Percentiles rank a stretch among this genome's conserved stretches.
These are phyloP conservation scores for Pseudophaeomoniella oleicola DNA, from an alignment of 2,329 filamentous ascomycete genomes.

Conservation along the genomic window DNA sequence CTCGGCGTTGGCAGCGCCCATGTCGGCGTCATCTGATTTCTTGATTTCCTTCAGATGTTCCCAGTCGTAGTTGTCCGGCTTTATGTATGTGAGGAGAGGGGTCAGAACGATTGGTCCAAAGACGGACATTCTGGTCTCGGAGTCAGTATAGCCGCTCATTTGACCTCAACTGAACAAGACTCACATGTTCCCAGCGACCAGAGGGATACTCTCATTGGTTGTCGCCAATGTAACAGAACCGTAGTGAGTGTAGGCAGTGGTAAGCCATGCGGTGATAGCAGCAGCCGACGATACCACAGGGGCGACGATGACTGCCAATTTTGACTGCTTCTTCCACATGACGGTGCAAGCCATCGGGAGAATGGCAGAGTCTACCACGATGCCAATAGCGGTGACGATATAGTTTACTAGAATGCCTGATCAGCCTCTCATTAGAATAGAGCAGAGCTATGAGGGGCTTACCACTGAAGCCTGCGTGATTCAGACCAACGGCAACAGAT, in stretches of 20 bases:
- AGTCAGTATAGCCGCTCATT: background rate
- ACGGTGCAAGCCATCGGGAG: slow-evolving; percentile 40
- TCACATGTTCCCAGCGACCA: slow-evolving; percentile 11
- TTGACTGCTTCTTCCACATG: slow-evolving; percentile 36
- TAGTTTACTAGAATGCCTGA: slow-evolving; percentile 9
- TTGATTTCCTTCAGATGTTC: slow-evolving; percentile 7
- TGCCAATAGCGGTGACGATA: slow-evolving; percentile 11
- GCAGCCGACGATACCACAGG: slow-evolving; percentile 36
- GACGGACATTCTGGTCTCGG: slow-evolving; percentile 8
- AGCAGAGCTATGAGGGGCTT: too few relatives aligned
- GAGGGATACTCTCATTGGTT: slow-evolving; percentile 12
- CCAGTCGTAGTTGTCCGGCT: slow-evolving; percentile 13
- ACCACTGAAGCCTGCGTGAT: slow-evolving; percentile 17
- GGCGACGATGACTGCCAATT: slow-evolving; percentile 33
- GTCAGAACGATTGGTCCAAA: slow-evolving; percentile 9
- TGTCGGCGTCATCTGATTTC: background rate
- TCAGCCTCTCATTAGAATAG: too few relatives aligned
- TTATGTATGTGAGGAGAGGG: slow-evolving; percentile 11
- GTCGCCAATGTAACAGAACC: slow-evolving; percentile 33
- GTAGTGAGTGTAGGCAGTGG: slow-evolving; percentile 29
- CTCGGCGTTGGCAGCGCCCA: background rate
- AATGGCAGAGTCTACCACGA: slow-evolving; percentile 32
- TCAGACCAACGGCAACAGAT: slow-evolving; percentile 3
- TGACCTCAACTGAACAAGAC: background rate
- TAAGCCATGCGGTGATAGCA: slow-evolving; percentile 39